Evolutionary conservation across 495 filamentous ascomycete genomes (phyloP).

Genomic region (Hypoxylon crocopeplum): DNA sequence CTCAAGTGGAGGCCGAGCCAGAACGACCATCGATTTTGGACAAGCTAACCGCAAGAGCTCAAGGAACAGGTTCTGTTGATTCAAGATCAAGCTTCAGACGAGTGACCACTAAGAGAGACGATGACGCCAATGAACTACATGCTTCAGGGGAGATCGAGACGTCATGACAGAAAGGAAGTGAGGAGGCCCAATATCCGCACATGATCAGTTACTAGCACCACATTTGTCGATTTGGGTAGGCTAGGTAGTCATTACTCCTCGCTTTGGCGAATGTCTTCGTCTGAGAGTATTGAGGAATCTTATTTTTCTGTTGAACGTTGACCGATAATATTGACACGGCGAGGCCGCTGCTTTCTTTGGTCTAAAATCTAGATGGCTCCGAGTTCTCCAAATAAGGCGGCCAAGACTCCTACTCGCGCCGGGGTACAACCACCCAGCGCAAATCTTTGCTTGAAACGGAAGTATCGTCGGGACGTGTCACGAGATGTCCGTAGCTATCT

Average conservation of each 20-base stretch:
- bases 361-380: slow-evolving; percentile 19
- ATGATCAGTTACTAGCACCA: slow-evolving; percentile 1
- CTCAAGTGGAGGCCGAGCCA: not conserved
- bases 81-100: not conserved
- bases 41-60: not conserved
- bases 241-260: not conserved
- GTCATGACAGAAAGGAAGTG: slow-evolving; percentile 2
- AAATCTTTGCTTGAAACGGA: slow-evolving; percentile 36
- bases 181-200: slow-evolving; percentile 5
- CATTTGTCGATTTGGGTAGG: not conserved
- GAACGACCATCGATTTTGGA: not conserved
- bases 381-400: slow-evolving; percentile 28
- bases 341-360: slow-evolving; percentile 6
- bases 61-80: not conserved
- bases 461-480: slow-evolving; percentile 14
- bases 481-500: slow-evolving; percentile 29
- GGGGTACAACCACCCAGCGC: slow-evolving; percentile 28
- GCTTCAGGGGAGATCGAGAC: not conserved
- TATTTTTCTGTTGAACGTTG: not conserved
- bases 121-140: slow-evolving; percentile 4
- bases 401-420: slow-evolving; percentile 22
- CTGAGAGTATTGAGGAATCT: not conserved
- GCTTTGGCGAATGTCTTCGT: not conserved
- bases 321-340: slow-evolving; percentile 4
- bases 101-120: not conserved